Conservation (phyloP, 2,329 filamentous ascomycete species). For the Lachnellula subtilissima region DNA sequence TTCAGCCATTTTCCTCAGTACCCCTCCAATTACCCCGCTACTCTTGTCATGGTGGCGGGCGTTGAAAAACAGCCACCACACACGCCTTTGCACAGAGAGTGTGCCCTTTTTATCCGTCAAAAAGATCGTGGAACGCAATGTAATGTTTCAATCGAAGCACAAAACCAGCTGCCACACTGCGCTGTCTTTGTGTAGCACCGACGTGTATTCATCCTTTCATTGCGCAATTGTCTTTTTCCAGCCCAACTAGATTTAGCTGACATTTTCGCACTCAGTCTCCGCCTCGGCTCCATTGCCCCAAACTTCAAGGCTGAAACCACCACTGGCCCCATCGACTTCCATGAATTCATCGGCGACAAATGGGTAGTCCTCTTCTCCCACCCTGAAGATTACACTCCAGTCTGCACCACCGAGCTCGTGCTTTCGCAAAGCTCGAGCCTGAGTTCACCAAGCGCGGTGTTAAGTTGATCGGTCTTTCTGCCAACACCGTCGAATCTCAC, state of each 20-base stretch:
- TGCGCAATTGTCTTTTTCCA: neutral
- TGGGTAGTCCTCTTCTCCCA: slow-evolving; percentile 84
- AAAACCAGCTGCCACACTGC: no score
- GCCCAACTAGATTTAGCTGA: slow-evolving; percentile 1
- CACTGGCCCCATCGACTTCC: slow-evolving; percentile 72
- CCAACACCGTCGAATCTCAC: slow-evolving; percentile 81
- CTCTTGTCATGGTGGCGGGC: neutral
- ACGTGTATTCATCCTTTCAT: neutral
- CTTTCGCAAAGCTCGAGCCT: slow-evolving; percentile 81
- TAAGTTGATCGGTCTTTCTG: slow-evolving; percentile 86
- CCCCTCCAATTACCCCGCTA: neutral
- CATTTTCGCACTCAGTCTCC: slow-evolving; percentile 42
- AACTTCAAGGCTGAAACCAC: slow-evolving; percentile 84
- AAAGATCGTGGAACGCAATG: neutral
- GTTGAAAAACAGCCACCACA: neutral
- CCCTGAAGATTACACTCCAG: slow-evolving; percentile 87
- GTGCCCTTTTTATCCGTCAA: neutral
- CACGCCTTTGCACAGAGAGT: neutral
- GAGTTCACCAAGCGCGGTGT: slow-evolving; percentile 84
- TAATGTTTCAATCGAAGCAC: neutral
- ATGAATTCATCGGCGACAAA: slow-evolving; percentile 72
- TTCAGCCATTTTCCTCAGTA: neutral
- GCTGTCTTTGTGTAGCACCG: no score
- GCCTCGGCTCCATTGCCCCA: slow-evolving; percentile 63
- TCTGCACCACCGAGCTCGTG: slow-evolving; percentile 93